These are phyloP conservation scores for Fraxinus velutina DNA, from an alignment of 305 asterid species.

Conservation along the genomic window DNA sequence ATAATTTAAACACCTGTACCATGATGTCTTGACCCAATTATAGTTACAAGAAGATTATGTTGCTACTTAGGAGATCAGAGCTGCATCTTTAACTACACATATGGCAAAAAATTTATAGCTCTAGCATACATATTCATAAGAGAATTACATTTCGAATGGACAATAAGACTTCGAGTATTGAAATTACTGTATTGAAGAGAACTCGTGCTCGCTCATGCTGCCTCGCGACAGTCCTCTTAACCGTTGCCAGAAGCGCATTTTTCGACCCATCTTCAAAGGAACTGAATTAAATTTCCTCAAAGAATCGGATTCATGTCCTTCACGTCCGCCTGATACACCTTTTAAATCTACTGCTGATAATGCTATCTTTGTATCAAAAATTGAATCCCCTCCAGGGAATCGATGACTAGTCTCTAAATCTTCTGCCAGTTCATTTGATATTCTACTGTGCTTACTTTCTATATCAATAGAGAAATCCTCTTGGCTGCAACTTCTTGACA, in stretches of 20 bases:
- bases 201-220: slow-evolving; percentile 80
- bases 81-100: neutral
- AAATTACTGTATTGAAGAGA: slow-evolving; percentile 31
- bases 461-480: slow-evolving; percentile 46
- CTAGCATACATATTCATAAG: neutral
- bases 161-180: neutral
- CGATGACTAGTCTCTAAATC: slow-evolving; percentile 27
- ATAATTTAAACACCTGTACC: neutral
- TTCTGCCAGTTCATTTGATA: slow-evolving; percentile 43
- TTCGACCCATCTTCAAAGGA: slow-evolving; percentile 58
- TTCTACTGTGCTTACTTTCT: slow-evolving; percentile 40
- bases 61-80: neutral
- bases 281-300: slow-evolving; percentile 82
- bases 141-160: neutral
- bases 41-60: neutral
- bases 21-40: neutral
- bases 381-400: slow-evolving; percentile 26
- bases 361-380: slow-evolving; percentile 30
- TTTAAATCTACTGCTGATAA: slow-evolving; percentile 50
- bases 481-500: slow-evolving; percentile 63
- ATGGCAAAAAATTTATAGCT: neutral
- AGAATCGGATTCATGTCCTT: slow-evolving; percentile 55
- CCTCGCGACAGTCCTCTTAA: slow-evolving; percentile 60
- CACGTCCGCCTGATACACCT: slow-evolving; percentile 30
- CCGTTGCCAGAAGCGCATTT: slow-evolving; percentile 64